phyloP scores from a whole-genome alignment of 2,329 filamentous ascomycete species.

The Grosmannia penicillata region DNA sequence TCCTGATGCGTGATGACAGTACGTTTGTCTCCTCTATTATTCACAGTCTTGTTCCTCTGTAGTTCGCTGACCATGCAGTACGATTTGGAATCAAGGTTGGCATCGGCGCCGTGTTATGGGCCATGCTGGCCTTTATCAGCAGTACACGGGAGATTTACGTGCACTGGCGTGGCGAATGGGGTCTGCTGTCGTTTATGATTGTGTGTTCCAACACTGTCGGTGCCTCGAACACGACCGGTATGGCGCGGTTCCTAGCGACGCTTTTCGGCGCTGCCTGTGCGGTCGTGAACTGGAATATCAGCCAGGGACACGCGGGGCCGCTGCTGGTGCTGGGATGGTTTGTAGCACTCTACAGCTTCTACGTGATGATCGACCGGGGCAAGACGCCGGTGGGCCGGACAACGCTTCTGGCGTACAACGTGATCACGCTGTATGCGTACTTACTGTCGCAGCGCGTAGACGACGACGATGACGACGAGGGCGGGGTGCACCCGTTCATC shows the following conservation, averaged over 20 bases:
- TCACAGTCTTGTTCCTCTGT: not conserved
- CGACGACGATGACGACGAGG: slow-evolving; percentile 77
- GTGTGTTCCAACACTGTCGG: slow-evolving; percentile 97
- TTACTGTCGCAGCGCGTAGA: slow-evolving; percentile 68
- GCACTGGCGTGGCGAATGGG: slow-evolving; percentile 93
- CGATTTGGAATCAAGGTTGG: slow-evolving; percentile 87
- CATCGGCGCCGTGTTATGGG: slow-evolving; percentile 76
- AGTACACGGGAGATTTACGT: slow-evolving; percentile 66
- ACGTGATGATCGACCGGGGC: slow-evolving; percentile 70
- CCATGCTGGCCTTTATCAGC: slow-evolving; percentile 73
- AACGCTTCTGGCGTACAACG: slow-evolving; percentile 89
- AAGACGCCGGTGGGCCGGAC: slow-evolving; percentile 88
- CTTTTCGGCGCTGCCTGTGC: slow-evolving; percentile 65
- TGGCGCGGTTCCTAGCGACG: slow-evolving; percentile 75
- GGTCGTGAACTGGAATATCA: slow-evolving; percentile 62
- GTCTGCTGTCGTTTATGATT: slow-evolving; percentile 90
- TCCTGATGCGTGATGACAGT: slow-evolving; percentile 39
- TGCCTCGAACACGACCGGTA: slow-evolving; percentile 84
- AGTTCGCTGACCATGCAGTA: slow-evolving; percentile 20
- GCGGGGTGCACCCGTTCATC: slow-evolving; percentile 70
- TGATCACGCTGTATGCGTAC: slow-evolving; percentile 88
- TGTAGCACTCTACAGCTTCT: slow-evolving; percentile 72
- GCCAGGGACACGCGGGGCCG: slow-evolving; percentile 55
- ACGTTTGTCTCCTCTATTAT: slow-evolving; percentile 10
- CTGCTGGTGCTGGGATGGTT: slow-evolving; percentile 74